These are phyloP conservation scores for Gossypium aridum DNA, from an alignment of 441 rosid species.

Conservation along the genomic window DNA sequence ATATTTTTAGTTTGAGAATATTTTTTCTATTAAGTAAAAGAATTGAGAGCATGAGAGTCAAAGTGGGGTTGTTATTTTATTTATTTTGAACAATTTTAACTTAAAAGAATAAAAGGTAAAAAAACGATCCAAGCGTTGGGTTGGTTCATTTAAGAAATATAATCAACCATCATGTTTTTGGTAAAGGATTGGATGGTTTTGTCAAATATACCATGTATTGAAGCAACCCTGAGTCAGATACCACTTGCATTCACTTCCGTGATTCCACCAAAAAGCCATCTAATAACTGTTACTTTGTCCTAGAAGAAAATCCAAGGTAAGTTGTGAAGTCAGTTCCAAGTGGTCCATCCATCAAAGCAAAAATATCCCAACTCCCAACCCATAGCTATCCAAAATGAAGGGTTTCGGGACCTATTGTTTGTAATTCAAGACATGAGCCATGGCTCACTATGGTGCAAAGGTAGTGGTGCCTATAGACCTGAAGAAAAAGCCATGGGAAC, in stretches of 20 bases:
- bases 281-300: neutral
- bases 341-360: constrained; percentile 13
- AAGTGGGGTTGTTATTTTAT: neutral
- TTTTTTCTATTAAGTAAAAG: neutral
- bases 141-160: neutral
- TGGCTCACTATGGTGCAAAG: constrained; percentile 37
- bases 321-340: constrained; percentile 9
- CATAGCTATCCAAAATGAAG: constrained; percentile 8
- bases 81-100: neutral
- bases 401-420: neutral
- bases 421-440: constrained; percentile 5
- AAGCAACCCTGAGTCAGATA: neutral
- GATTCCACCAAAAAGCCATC: neutral
- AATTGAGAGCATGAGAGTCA: neutral
- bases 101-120: neutral
- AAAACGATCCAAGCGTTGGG: neutral
- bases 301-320: neutral
- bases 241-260: neutral
- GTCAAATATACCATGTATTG: neutral
- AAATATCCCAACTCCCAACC: neutral
- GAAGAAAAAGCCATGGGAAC: constrained; percentile 72
- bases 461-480: constrained; percentile 59
- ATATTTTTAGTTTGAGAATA: neutral
- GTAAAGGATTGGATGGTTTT: neutral
- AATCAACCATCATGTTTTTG: neutral